phyloP scores from a whole-genome alignment of 345 rosid genomes.

The Viola odorata region DNA sequence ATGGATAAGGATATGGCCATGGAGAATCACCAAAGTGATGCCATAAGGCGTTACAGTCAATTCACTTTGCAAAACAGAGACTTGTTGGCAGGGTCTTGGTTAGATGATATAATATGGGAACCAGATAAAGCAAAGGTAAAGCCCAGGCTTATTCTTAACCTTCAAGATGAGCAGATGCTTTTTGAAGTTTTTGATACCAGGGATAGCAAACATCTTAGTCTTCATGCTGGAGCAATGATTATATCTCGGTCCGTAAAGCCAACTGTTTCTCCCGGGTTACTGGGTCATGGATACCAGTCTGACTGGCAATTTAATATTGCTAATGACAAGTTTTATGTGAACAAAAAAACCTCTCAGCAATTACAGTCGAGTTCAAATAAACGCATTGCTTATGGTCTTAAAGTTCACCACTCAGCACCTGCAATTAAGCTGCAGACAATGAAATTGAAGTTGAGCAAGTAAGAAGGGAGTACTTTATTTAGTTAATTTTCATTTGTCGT shows the following conservation, averaged over 20 bases:
- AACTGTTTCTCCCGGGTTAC: conserved; percentile 41
- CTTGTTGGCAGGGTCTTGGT: conserved; percentile 74
- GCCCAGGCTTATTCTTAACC: conserved; percentile 83
- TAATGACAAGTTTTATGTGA: conserved; percentile 85
- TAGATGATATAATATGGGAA: conserved; percentile 80
- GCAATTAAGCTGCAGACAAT: conserved; percentile 90
- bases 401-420: conserved; percentile 88
- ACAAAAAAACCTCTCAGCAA: conserved; percentile 82
- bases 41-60: conserved; percentile 43
- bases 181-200: conserved; percentile 71
- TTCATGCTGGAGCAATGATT: conserved; percentile 92
- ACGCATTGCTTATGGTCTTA: conserved; percentile 61
- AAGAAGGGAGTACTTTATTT: conserved; percentile 23
- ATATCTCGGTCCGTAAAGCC: conserved; percentile 49
- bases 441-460: conserved; percentile 97
- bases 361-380: conserved; percentile 72
- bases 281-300: conserved; percentile 40
- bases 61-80: conserved; percentile 50
- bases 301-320: conserved; percentile 91
- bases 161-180: conserved; percentile 92
- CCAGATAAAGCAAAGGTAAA: conserved; percentile 37
- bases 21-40: conserved; percentile 37
- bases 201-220: conserved; percentile 61
- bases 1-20: conserved; percentile 20
- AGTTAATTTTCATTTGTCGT: too few relatives aligned